Conservation (phyloP, 2,329 filamentous ascomycete genomes). For the Phaeophleospora eucalypticola region DNA sequence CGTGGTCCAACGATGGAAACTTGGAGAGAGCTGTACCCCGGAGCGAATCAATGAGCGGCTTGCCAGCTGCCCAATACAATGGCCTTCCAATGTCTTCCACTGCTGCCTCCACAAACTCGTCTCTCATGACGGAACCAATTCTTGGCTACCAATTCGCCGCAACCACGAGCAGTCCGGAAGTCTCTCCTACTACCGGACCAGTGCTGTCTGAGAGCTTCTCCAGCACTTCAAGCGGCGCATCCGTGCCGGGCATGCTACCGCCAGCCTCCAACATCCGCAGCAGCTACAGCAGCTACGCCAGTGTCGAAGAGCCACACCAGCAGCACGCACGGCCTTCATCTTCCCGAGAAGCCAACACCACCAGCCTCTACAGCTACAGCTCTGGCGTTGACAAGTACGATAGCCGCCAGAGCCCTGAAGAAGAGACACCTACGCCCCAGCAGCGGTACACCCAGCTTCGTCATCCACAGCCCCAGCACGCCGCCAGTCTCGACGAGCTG, state of each 20-base stretch:
- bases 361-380: conserved; percentile 31
- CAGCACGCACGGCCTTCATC: conserved; percentile 15
- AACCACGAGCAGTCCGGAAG: conserved; percentile 22
- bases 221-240: conserved; percentile 16
- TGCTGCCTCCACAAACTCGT: conserved; percentile 3
- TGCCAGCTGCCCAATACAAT: conserved; percentile 3
- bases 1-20: conserved; percentile 23
- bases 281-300: conserved; percentile 4
- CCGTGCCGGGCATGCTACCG: conserved; percentile 21
- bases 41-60: conserved; percentile 10
- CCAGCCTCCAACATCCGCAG: conserved; percentile 13
- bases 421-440: conserved; percentile 11
- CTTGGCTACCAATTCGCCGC: conserved; percentile 29
- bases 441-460: conserved; percentile 14
- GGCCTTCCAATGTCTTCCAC: conserved; percentile 9
- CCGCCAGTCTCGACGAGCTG: conserved; percentile 23
- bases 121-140: conserved; percentile 18
- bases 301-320: conserved; percentile 1
- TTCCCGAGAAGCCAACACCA: conserved; percentile 14
- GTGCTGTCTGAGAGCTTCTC: conserved; percentile 20
- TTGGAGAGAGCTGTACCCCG: conserved; percentile 10
- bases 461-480: conserved; percentile 26
- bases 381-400: conserved; percentile 20
- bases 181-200: conserved; percentile 22
- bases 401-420: conserved; percentile 10